Evolutionary conservation across 2,329 filamentous ascomycete genomes (phyloP), one percentile per base, ranked within the genome.

Genomic region (Trichoderma arundinaceum): DNA sequence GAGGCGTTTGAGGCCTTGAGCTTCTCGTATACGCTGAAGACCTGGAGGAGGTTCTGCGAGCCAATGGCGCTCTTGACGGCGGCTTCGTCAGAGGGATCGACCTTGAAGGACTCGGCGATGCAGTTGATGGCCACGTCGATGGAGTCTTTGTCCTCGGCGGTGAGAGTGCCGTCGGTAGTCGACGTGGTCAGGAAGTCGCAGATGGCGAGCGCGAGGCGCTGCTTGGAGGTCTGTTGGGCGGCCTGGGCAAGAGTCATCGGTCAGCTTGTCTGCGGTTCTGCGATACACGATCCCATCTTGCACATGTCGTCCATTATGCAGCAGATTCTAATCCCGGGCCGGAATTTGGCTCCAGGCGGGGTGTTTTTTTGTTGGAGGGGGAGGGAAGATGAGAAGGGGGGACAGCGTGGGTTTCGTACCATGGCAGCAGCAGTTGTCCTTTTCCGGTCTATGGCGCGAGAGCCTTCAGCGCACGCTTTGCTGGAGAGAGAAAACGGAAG

Each of bases 21-120:
- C 81, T 96, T 97, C 82, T 99, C 95, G 81, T 97, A 98, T 70
- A 97, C 93, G 75, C 88, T 88, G 84, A 96, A 99, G 81, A 99
- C 96, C 78, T 90, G 89, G 68, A 93, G 85, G 68, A 99, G 89
- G 77, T 90, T 94, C 82, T 98, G 93, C 70, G 89, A 86, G 74
- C 93, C 94, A 70, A 96, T 83, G 71, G 94, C 92, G 71, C 91
- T 87, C 70, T 87, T 82, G 72, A 94, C 83, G 72, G 92, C 89
- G 64, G 85, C 82, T 74, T 88, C 83, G 79, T 96, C 89, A 69
- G 84, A 81, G n/a, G 92, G 87, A 80, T 98, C 93, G 74, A 99
- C 91, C 79, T 96, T 92, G 87, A 98, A 99, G 72, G 91, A 90
- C 77, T 98, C 94, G 71, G 90, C 87, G 78, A 99, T 98, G 82